Percentiles rank a stretch among this genome's conserved stretches.
Evolutionary conservation across 306 rosid species (phyloP).

Genomic region (Castanospermum australe): DNA sequence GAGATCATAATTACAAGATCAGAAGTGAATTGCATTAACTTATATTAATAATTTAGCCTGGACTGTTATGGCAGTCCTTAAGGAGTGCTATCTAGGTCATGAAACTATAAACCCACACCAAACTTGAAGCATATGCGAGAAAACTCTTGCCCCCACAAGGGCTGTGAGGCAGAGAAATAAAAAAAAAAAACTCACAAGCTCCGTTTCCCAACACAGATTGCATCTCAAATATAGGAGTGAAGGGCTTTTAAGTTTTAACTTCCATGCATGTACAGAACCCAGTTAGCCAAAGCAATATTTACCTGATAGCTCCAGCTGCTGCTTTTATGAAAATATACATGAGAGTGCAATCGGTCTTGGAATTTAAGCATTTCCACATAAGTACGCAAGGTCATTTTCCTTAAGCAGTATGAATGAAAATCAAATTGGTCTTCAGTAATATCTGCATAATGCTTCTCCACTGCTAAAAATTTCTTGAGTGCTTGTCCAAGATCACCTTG

Average conservation of each 20-base stretch:
- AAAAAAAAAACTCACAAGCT: not conserved
- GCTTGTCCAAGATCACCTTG: conserved; percentile 93
- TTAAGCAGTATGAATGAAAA: conserved; percentile 95
- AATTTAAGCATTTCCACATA: conserved; percentile 97
- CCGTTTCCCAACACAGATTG: not conserved
- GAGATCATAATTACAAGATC: conserved; percentile 18
- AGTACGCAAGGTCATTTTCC: conserved; percentile 97
- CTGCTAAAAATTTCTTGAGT: conserved; percentile 84
- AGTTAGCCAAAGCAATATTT: conserved; percentile 20
- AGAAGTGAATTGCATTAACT: not conserved
- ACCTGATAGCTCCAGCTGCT: conserved; percentile 97
- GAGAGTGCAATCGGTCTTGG: conserved; percentile 95
- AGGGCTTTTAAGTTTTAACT: not conserved
- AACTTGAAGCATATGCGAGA: not conserved
- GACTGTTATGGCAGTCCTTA: not conserved
- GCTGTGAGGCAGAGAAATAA: not conserved
- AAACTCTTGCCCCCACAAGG: not conserved
- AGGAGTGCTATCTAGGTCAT: not conserved
- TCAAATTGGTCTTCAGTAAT: conserved; percentile 98
- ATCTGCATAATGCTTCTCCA: conserved; percentile 97
- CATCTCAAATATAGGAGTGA: not conserved
- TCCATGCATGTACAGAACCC: not conserved
- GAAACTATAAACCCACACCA: not conserved
- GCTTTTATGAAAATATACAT: conserved; percentile 92
- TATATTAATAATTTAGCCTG: not conserved